Evolutionary conservation across 768 basidiomycete genomes (phyloP).

Genomic region (Suillus sp.): DNA sequence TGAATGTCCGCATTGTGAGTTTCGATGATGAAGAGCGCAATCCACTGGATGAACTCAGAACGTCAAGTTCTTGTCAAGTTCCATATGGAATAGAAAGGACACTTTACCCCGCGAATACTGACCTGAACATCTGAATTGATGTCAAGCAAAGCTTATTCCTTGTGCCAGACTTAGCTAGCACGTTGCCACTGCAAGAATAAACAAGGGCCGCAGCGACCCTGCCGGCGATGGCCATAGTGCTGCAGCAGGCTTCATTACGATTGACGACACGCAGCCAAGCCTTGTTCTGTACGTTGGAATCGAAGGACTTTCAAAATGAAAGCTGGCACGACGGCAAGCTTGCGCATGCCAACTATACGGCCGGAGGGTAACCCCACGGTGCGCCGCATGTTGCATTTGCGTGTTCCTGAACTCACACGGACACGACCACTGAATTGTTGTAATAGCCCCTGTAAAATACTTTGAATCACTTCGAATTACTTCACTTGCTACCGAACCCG

Average conservation of each 20-base stretch:
- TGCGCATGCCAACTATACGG: conserved; percentile 51
- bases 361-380: too few species aligned
- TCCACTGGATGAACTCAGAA: background rate
- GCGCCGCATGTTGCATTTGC: too few species aligned
- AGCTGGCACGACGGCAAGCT: conserved; percentile 56
- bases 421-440: too few species aligned
- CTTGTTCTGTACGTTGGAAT: conserved; percentile 54
- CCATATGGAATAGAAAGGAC: too few species aligned
- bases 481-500: too few species aligned
- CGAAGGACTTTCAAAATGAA: conserved; percentile 52
- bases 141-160: background rate
- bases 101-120: too few species aligned
- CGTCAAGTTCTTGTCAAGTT: conserved; percentile 17
- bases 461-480: too few species aligned
- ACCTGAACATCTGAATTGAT: too few species aligned
- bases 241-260: conserved; percentile 57
- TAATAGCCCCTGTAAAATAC: too few species aligned
- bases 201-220: conserved; percentile 77
- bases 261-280: conserved; percentile 50
- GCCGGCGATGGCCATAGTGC: conserved; percentile 54
- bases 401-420: too few species aligned
- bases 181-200: conserved; percentile 45
- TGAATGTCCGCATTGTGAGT: conserved; percentile 52
- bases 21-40: conserved; percentile 61
- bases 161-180: conserved; percentile 48